Conservation (phyloP, 2,329 filamentous ascomycete genomes). For the Nannizziopsis arthrosporioides region DNA sequence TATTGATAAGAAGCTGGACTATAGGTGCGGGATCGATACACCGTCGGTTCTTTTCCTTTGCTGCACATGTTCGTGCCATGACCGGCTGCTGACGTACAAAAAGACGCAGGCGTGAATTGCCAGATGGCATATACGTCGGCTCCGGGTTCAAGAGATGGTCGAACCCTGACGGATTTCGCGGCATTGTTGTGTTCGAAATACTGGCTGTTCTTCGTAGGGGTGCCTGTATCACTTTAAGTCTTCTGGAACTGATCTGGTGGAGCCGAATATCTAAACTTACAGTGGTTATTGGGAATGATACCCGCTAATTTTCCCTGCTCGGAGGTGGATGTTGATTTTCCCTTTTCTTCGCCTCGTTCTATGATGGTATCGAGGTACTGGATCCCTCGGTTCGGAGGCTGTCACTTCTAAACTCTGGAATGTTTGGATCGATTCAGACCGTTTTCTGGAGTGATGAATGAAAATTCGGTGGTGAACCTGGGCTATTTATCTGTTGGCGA, state of each 20-base stretch:
- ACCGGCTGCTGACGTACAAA: slow-evolving; percentile 38
- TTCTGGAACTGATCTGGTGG: too few species aligned
- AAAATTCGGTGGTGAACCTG: too few species aligned
- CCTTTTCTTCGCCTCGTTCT: not conserved
- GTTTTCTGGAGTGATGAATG: too few species aligned
- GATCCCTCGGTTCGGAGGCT: too few species aligned
- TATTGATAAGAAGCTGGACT: slow-evolving; percentile 35
- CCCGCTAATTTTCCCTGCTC: not conserved
- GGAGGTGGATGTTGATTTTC: not conserved
- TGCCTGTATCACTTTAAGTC: not conserved
- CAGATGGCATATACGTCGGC: slow-evolving; percentile 18
- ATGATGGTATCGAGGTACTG: not conserved
- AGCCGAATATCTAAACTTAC: not conserved
- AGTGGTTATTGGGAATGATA: not conserved
- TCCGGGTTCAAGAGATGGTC: slow-evolving; percentile 28
- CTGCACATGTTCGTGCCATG: slow-evolving; percentile 37
- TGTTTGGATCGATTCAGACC: too few species aligned
- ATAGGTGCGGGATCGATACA: slow-evolving; percentile 39
- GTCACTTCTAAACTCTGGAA: too few species aligned
- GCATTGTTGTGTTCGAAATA: slow-evolving; percentile 10
- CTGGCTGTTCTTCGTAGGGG: slow-evolving; percentile 13
- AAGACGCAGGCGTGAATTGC: slow-evolving; percentile 26
- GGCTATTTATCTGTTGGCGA: too few species aligned
- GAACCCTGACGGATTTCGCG: slow-evolving; percentile 27
- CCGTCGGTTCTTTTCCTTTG: slow-evolving; percentile 35